Evolutionary conservation across 2,329 filamentous ascomycete genomes (phyloP).

Genomic region (Cladosporium sp.): DNA sequence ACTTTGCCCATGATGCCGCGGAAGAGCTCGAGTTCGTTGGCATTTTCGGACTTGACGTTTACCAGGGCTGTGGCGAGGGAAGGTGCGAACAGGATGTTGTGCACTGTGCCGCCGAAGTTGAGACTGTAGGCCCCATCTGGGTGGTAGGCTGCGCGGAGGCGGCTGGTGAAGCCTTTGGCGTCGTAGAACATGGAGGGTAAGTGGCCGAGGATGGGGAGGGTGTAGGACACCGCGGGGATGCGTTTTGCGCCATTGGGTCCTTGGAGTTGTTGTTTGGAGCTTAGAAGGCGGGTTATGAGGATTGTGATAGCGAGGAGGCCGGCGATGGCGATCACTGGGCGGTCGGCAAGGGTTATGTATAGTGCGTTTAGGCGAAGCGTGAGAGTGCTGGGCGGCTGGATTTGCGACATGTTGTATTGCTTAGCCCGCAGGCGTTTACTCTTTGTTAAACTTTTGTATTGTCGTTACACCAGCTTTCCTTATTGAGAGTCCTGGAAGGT

Average conservation of each 20-base stretch:
- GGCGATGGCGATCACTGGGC: slow-evolving; percentile 12
- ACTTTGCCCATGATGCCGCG: slow-evolving; percentile 30
- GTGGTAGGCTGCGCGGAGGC: slow-evolving; percentile 36
- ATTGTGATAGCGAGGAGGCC: slow-evolving; percentile 19
- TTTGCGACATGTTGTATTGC: background rate
- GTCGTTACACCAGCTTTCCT: no score
- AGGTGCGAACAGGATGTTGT: slow-evolving; percentile 49
- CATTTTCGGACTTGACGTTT: slow-evolving; percentile 32
- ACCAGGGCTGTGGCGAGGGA: slow-evolving; percentile 42
- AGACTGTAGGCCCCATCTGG: slow-evolving; percentile 43
- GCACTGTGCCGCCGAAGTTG: slow-evolving; percentile 46
- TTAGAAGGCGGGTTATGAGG: slow-evolving; percentile 16
- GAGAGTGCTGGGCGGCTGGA: background rate
- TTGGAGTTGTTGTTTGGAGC: slow-evolving; percentile 11
- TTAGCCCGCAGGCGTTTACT: no score
- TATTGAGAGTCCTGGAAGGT: no score
- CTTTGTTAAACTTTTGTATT: no score
- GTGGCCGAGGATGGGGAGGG: slow-evolving; percentile 57
- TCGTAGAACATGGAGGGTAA: slow-evolving; percentile 46
- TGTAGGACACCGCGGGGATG: slow-evolving; percentile 54
- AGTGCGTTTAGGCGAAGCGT: background rate
- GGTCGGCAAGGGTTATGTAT: slow-evolving; percentile 1
- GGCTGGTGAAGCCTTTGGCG: slow-evolving; percentile 42
- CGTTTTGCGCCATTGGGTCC: slow-evolving; percentile 23
- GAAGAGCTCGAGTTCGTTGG: slow-evolving; percentile 25